phyloP scores from a whole-genome alignment of 495 filamentous ascomycete genomes.

The Oidiodendron maius region DNA sequence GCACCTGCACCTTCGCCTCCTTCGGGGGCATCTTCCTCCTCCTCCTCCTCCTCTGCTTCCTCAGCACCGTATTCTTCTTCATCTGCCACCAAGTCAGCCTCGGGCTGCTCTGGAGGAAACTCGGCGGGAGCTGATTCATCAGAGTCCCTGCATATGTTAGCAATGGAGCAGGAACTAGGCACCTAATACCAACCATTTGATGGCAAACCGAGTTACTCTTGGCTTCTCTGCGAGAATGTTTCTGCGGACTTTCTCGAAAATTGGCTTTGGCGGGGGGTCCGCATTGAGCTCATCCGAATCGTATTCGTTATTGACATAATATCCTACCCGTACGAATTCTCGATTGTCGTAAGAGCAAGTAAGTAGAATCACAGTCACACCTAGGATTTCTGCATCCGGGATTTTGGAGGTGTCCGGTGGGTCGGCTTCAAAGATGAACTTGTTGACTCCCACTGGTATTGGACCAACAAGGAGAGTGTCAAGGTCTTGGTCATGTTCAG shows the following conservation, averaged over 20 bases:
- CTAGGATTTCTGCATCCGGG: slow-evolving; percentile 88
- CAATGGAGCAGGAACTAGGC: background rate
- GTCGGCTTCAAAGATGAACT: slow-evolving; percentile 96
- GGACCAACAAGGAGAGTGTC: slow-evolving; percentile 94
- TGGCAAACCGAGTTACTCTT: slow-evolving; percentile 93
- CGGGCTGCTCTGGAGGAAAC: slow-evolving; percentile 95
- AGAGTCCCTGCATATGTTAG: slow-evolving; percentile 65
- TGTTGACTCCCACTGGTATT: slow-evolving; percentile 94
- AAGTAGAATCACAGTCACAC: slow-evolving; percentile 93
- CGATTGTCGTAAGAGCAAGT: slow-evolving; percentile 93
- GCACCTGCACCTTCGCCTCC: slow-evolving; percentile 30
- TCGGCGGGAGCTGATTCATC: slow-evolving; percentile 93
- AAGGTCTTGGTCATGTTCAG: slow-evolving; percentile 96
- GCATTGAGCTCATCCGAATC: slow-evolving; percentile 80
- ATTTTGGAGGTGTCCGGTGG: slow-evolving; percentile 84
- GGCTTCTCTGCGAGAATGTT: slow-evolving; percentile 97
- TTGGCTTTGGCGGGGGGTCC: slow-evolving; percentile 84
- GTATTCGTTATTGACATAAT: slow-evolving; percentile 99
- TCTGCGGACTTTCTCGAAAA: slow-evolving; percentile 83
- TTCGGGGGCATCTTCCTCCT: slow-evolving; percentile 40
- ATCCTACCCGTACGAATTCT: slow-evolving; percentile 97
- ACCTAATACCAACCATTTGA: slow-evolving; percentile 74
- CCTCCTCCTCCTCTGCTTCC: slow-evolving; percentile 63
- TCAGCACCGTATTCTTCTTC: slow-evolving; percentile 90
- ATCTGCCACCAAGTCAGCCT: slow-evolving; percentile 80